Evolutionary conservation across 1,284 basidiomycete species (phyloP).

Genomic region (Lignosus rhinocerotis): DNA sequence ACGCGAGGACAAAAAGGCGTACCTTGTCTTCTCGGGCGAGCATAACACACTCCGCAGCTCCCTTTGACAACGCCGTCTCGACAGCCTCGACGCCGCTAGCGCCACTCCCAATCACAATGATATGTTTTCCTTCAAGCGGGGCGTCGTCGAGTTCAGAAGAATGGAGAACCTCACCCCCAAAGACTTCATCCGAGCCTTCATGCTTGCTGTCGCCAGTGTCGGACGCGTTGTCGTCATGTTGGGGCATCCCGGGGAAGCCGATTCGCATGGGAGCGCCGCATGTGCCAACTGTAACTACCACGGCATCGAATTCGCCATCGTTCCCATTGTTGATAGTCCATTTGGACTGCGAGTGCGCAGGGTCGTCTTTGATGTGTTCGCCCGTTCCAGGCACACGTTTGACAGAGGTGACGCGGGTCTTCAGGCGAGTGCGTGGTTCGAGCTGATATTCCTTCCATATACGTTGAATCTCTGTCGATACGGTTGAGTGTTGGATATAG

Average conservation of each 20-base stretch:
- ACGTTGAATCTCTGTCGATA: conserved; percentile 43
- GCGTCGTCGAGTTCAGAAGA: conserved; percentile 50
- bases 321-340: conserved; percentile 48
- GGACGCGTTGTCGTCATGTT: conserved; percentile 16
- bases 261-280: conserved; percentile 37
- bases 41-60: conserved; percentile 48
- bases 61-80: conserved; percentile 49
- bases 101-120: conserved; percentile 57
- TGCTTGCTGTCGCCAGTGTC: conserved; percentile 10
- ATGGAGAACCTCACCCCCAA: conserved; percentile 51
- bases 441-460: conserved; percentile 60
- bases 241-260: conserved; percentile 48
- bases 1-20: neutral
- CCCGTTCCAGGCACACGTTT: conserved; percentile 28
- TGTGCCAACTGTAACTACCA: conserved; percentile 8
- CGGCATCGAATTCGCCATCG: conserved; percentile 12
- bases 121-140: conserved; percentile 45
- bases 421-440: conserved; percentile 50
- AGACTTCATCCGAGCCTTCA: conserved; percentile 30
- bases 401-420: conserved; percentile 42
- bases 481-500: neutral
- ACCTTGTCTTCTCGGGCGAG: conserved; percentile 44
- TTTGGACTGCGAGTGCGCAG: conserved; percentile 34
- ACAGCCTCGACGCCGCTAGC: conserved; percentile 64
- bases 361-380: conserved; percentile 19